Conservation (phyloP, 495 filamentous ascomycete genomes). For the Xylaria scruposa region DNA sequence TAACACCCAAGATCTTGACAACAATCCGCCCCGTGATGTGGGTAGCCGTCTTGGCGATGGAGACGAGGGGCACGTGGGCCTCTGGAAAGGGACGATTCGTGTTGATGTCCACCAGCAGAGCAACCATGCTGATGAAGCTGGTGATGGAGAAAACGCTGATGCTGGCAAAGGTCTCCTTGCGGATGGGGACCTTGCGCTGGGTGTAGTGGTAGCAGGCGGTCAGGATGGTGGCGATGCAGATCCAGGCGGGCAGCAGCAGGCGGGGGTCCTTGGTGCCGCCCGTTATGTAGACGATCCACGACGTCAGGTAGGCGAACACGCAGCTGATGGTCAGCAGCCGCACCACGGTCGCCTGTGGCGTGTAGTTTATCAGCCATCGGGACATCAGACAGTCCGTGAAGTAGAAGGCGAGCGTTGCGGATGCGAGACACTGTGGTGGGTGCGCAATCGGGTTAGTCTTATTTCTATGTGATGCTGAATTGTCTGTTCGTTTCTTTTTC, state of each 20-base stretch:
- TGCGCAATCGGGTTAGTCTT: conserved; percentile 8
- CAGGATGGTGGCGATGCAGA: conserved; percentile 79
- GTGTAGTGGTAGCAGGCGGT: conserved; percentile 82
- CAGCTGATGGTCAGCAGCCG: conserved; percentile 81
- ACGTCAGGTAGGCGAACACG: conserved; percentile 81
- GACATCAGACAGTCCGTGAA: conserved; percentile 94
- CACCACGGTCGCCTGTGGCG: conserved; percentile 81
- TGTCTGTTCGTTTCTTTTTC: not conserved
- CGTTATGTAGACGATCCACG: conserved; percentile 77
- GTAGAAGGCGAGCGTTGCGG: conserved; percentile 85
- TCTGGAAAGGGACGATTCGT: conserved; percentile 46
- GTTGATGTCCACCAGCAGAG: conserved; percentile 72
- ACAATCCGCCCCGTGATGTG: conserved; percentile 33
- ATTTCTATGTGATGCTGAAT: not conserved
- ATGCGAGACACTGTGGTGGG: conserved; percentile 70
- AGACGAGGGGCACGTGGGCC: conserved; percentile 37
- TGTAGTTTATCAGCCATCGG: conserved; percentile 90
- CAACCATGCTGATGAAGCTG: conserved; percentile 76
- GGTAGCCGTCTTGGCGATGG: conserved; percentile 30
- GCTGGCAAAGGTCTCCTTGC: conserved; percentile 80
- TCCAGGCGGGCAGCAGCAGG: conserved; percentile 83
- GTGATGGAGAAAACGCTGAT: conserved; percentile 76
- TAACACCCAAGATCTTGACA: conserved; percentile 38
- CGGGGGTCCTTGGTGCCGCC: conserved; percentile 77
- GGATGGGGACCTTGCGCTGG: conserved; percentile 80